A percentile compares a stretch with the other conserved stretches of the same genome.
Evolutionary conservation across 2,329 filamentous ascomycete genomes (phyloP).

Genomic region (Boeremia lycopersici): DNA sequence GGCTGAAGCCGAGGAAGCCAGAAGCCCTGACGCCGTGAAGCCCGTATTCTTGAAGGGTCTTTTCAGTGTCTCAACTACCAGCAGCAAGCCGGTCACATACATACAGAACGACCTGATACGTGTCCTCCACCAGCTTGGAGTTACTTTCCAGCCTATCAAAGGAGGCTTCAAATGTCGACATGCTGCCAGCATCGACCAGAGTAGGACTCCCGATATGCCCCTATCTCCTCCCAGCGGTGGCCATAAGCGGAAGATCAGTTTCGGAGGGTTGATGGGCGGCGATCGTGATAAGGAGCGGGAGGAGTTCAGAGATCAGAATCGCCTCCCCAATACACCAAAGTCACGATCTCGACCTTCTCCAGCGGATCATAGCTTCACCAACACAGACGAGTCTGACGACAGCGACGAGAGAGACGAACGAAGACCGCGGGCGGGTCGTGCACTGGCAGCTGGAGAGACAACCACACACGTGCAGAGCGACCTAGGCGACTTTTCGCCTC

Average conservation of each 20-base stretch:
- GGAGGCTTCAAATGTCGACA: conserved; percentile 92
- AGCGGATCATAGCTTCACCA: conserved; percentile 76
- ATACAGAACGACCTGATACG: conserved; percentile 91
- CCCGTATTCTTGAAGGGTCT: conserved; percentile 95
- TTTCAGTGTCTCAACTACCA: conserved; percentile 97
- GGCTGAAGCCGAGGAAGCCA: conserved; percentile 59
- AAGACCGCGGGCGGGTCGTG: conserved; percentile 29
- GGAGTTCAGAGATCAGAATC: conserved; percentile 69
- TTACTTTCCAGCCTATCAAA: conserved; percentile 91
- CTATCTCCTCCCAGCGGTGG: conserved; percentile 47
- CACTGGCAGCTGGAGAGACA: conserved; percentile 76
- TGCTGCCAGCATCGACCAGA: conserved; percentile 84
- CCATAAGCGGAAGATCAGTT: conserved; percentile 81
- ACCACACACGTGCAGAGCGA: conserved; percentile 91
- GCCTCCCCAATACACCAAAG: conserved; percentile 57
- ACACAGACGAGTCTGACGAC: conserved; percentile 85
- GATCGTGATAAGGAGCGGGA: conserved; percentile 68
- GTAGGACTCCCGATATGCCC: conserved; percentile 68
- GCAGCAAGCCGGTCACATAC: conserved; percentile 82
- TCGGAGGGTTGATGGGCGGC: conserved; percentile 70
- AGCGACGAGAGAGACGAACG: conserved; percentile 62
- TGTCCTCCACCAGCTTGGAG: conserved; percentile 83
- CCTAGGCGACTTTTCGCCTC: conserved; percentile 78
- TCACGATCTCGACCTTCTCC: conserved; percentile 52
- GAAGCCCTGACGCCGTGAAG: conserved; percentile 80